These are phyloP conservation scores for Calonectria naviculata DNA, from an alignment of 2,329 filamentous ascomycete genomes.

Conservation along the genomic window DNA sequence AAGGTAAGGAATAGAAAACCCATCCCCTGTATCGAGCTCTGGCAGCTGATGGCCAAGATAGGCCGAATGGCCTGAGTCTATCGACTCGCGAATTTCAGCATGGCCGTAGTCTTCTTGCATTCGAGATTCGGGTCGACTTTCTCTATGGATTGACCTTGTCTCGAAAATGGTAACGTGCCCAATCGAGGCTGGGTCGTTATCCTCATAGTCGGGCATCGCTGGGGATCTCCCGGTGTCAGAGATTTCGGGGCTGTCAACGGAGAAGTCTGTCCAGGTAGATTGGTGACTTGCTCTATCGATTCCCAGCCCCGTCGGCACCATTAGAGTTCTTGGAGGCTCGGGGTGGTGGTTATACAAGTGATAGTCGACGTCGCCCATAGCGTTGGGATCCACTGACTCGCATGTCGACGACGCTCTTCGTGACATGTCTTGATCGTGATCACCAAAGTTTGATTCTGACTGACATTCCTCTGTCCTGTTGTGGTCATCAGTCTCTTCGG, in stretches of 20 bases:
- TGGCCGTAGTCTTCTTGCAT: constrained; percentile 33
- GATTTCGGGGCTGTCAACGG: constrained; percentile 63
- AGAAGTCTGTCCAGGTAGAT: constrained; percentile 71
- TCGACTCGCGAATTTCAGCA: constrained; percentile 35
- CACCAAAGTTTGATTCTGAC: constrained; percentile 42
- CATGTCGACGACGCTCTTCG: constrained; percentile 55
- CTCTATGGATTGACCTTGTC: constrained; percentile 41
- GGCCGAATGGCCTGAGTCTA: constrained; percentile 41
- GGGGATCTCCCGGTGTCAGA: constrained; percentile 45
- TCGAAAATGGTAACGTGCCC: constrained; percentile 48
- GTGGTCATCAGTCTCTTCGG: constrained; percentile 49
- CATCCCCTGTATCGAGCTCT: constrained; percentile 62
- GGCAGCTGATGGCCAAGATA: constrained; percentile 55
- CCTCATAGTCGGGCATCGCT: constrained; percentile 38
- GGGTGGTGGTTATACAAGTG: constrained; percentile 40
- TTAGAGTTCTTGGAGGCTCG: constrained; percentile 57
- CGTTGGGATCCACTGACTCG: constrained; percentile 50
- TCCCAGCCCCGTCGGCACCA: constrained; percentile 57
- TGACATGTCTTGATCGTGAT: constrained; percentile 45
- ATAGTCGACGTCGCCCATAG: constrained; percentile 42
- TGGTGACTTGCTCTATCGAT: constrained; percentile 64
- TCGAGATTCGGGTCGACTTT: constrained; percentile 33
- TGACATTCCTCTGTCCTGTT: constrained; percentile 42
- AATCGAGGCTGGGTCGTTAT: constrained; percentile 41
- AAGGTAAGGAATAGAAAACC: constrained; percentile 62